Conservation (phyloP, 179 eudicot species). For the Corrigiola litoralis region DNA sequence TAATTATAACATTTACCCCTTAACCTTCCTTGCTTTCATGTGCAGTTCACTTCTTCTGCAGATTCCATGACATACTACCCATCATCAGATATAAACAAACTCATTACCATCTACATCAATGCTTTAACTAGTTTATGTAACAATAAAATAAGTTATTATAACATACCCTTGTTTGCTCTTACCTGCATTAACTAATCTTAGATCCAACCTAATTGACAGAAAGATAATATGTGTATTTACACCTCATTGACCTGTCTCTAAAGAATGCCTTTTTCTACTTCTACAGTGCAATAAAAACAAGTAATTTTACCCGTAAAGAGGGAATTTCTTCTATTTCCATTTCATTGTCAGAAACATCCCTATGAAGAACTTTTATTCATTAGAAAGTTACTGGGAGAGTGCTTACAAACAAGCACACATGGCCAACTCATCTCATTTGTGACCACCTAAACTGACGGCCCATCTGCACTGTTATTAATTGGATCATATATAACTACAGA, state of each 20-base stretch:
- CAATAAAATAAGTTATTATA: neutral
- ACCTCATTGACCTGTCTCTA: neutral
- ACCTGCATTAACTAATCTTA: neutral
- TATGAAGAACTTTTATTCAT: constrained; percentile 22
- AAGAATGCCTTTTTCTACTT: neutral
- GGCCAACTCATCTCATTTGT: constrained; percentile 34
- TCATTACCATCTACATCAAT: neutral
- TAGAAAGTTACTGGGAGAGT: constrained; percentile 22
- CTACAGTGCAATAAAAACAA: neutral
- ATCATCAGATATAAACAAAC: constrained; percentile 15
- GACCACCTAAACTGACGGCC: constrained; percentile 24
- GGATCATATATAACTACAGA: neutral
- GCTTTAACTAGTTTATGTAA: neutral
- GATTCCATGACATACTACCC: constrained; percentile 27
- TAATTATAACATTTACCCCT: neutral
- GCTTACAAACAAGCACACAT: constrained; percentile 22
- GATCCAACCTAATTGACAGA: neutral
- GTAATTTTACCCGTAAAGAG: neutral
- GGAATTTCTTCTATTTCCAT: neutral
- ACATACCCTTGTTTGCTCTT: neutral
- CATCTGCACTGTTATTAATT: neutral
- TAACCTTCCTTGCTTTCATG: constrained; percentile 38
- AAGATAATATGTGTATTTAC: neutral
- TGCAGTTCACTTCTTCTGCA: constrained; percentile 42
- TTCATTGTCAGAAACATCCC: constrained; percentile 15